A percentile compares a stretch with the other conserved stretches of the same genome.
Conservation (phyloP, 169 alveolate genomes). For the Babesia bigemina region DNA sequence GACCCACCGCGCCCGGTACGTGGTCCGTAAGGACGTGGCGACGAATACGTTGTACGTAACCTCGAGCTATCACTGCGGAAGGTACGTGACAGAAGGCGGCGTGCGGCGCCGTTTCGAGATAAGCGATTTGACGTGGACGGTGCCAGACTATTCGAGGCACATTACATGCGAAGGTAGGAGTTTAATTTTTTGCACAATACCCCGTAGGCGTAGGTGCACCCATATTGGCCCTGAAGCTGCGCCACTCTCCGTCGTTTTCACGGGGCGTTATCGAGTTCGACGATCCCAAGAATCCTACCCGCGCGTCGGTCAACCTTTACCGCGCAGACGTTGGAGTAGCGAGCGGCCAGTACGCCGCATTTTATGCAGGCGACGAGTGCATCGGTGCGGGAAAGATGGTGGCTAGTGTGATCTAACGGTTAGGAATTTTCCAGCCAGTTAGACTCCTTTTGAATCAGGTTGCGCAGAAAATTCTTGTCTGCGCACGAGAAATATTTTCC, state of each 20-base stretch:
- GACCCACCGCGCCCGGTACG: conserved; percentile 37
- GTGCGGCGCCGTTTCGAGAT: conserved; percentile 36
- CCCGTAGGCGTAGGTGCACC: not conserved
- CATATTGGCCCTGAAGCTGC: conserved; percentile 14
- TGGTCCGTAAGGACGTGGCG: conserved; percentile 52
- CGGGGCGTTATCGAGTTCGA: conserved; percentile 17
- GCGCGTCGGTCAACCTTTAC: conserved; percentile 39
- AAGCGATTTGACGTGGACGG: conserved; percentile 44
- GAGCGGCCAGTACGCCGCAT: conserved; percentile 78
- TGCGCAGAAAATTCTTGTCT: not conserved
- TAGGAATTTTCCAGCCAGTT: not conserved
- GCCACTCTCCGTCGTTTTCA: conserved; percentile 46
- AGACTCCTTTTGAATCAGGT: not conserved
- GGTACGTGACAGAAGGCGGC: conserved; percentile 18
- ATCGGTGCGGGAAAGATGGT: conserved; percentile 73
- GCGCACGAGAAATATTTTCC: not conserved
- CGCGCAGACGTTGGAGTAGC: conserved; percentile 78
- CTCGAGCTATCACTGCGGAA: conserved; percentile 22
- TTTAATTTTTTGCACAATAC: not conserved
- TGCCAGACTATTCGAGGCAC: conserved; percentile 39
- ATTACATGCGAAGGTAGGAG: not conserved
- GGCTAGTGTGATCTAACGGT: not conserved
- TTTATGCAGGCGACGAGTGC: conserved; percentile 70
- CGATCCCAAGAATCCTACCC: not conserved
- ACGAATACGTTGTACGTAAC: conserved; percentile 61